Evolutionary conservation across 345 rosid species (phyloP).

Genomic region (Salix arbutifolia): DNA sequence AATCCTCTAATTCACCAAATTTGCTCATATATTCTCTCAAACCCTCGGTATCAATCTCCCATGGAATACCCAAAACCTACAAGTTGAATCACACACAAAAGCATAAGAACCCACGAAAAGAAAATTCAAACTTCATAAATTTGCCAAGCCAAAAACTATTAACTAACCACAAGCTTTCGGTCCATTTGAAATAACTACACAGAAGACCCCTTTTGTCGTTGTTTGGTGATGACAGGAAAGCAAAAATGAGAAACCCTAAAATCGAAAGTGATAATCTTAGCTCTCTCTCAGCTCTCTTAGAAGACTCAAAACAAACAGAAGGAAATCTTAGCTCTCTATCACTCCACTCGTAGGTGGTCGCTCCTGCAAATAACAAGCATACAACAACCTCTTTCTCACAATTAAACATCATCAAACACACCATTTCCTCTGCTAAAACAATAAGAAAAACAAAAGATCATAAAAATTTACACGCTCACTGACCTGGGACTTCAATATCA

Average conservation of each 20-base stretch:
- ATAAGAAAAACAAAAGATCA: background rate
- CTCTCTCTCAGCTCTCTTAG: slow-evolving; percentile 22
- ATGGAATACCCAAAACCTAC: slow-evolving; percentile 91
- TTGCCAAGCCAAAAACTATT: background rate
- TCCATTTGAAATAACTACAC: slow-evolving; percentile 42
- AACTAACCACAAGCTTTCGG: slow-evolving; percentile 79
- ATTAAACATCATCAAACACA: slow-evolving; percentile 49
- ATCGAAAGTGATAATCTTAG: slow-evolving; percentile 33
- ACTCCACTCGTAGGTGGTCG: slow-evolving; percentile 42
- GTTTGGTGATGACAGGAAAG: background rate
- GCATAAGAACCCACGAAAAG: background rate
- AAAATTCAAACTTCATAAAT: background rate
- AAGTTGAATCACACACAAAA: background rate
- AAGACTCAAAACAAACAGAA: background rate
- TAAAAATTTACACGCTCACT: slow-evolving; percentile 12
- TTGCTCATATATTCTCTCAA: slow-evolving; percentile 84
- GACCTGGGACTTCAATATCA: slow-evolving; percentile 10
- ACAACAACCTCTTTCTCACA: slow-evolving; percentile 69
- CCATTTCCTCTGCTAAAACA: slow-evolving; percentile 19
- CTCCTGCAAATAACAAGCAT: slow-evolving; percentile 73
- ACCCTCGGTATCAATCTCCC: slow-evolving; percentile 95
- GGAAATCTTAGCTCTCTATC: slow-evolving; percentile 33
- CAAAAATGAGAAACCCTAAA: slow-evolving; percentile 37
- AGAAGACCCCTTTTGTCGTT: background rate
- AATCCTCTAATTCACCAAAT: slow-evolving; percentile 94